Evolutionary conservation across 805 yeast genomes (phyloP).

Genomic region (Blastobotrys robertii): DNA sequence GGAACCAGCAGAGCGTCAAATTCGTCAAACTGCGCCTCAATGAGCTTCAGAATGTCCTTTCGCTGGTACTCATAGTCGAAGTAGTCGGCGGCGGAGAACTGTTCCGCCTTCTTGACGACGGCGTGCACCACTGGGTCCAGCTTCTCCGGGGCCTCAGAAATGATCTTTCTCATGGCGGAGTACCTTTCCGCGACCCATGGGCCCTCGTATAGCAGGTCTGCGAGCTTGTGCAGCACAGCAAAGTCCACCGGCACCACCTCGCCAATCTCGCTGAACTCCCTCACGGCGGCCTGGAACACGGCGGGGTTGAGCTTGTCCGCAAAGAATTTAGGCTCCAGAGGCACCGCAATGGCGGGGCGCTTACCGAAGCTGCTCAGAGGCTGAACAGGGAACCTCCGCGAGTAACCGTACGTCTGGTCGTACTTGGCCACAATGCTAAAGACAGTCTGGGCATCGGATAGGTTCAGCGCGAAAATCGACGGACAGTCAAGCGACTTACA

Average conservation of each 20-base stretch:
- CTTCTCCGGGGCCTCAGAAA: slow-evolving; percentile 59
- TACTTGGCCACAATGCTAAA: slow-evolving; percentile 63
- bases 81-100: slow-evolving; percentile 70
- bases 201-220: slow-evolving; percentile 86
- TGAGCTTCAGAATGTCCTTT: slow-evolving; percentile 62
- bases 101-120: slow-evolving; percentile 71
- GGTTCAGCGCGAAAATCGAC: slow-evolving; percentile 67
- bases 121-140: slow-evolving; percentile 76
- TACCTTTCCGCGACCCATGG: slow-evolving; percentile 98
- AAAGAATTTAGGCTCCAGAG: slow-evolving; percentile 63
- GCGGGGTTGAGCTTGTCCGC: slow-evolving; percentile 73
- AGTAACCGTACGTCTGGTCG: slow-evolving; percentile 71
- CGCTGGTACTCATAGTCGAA: slow-evolving; percentile 83
- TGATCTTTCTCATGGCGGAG: slow-evolving; percentile 66
- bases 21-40: slow-evolving; percentile 42
- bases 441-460: slow-evolving; percentile 74
- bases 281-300: slow-evolving; percentile 54
- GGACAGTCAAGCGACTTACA: slow-evolving; percentile 92
- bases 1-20: slow-evolving; percentile 82
- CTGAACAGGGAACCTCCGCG: slow-evolving; percentile 61
- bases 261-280: slow-evolving; percentile 40
- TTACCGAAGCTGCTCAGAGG: slow-evolving; percentile 52
- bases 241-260: slow-evolving; percentile 59
- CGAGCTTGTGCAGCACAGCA: slow-evolving; percentile 65
- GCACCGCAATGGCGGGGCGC: slow-evolving; percentile 66